A percentile compares a stretch with the other conserved stretches of the same genome.
These are phyloP conservation scores for Schizothecium vesticola DNA, from an alignment of 495 filamentous ascomycete species.

Conservation along the genomic window DNA sequence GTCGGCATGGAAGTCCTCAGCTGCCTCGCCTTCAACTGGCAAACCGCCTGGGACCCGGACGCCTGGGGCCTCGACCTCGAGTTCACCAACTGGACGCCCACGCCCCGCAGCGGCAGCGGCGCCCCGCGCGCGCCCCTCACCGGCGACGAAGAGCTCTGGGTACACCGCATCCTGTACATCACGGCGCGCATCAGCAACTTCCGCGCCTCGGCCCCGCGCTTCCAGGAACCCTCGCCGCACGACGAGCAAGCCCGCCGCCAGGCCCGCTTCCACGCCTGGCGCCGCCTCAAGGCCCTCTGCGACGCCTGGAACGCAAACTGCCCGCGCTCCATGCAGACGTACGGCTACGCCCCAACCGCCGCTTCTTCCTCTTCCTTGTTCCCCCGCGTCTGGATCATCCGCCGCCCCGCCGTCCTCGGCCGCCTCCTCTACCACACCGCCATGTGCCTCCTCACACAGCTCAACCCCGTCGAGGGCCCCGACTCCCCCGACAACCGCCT, in stretches of 20 bases:
- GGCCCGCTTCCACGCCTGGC: slow-evolving; percentile 70
- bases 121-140: slow-evolving; percentile 63
- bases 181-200: slow-evolving; percentile 86
- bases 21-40: slow-evolving; percentile 84
- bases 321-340: slow-evolving; percentile 81
- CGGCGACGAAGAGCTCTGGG: slow-evolving; percentile 79
- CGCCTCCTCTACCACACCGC: slow-evolving; percentile 89
- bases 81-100: slow-evolving; percentile 38
- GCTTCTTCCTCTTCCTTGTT: slow-evolving; percentile 64
- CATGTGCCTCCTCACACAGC: slow-evolving; percentile 73
- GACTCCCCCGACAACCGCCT: slow-evolving; percentile 62
- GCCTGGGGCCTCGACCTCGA: slow-evolving; percentile 88
- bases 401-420: slow-evolving; percentile 72
- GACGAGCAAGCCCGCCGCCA: slow-evolving; percentile 60
- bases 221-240: slow-evolving; percentile 53
- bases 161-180: slow-evolving; percentile 83
- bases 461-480: slow-evolving; percentile 55
- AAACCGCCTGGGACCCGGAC: slow-evolving; percentile 85
- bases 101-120: slow-evolving; percentile 41
- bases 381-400: slow-evolving; percentile 84
- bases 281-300: slow-evolving; percentile 63
- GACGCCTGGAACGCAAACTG: slow-evolving; percentile 73
- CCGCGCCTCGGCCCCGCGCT: slow-evolving; percentile 58
- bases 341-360: slow-evolving; percentile 66
- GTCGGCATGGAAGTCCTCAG: slow-evolving; percentile 83